A percentile compares a stretch with the other conserved stretches of the same genome.
These are phyloP conservation scores for Fonsecaea pugnacius DNA, from an alignment of 2,329 filamentous ascomycete species.

Conservation along the genomic window DNA sequence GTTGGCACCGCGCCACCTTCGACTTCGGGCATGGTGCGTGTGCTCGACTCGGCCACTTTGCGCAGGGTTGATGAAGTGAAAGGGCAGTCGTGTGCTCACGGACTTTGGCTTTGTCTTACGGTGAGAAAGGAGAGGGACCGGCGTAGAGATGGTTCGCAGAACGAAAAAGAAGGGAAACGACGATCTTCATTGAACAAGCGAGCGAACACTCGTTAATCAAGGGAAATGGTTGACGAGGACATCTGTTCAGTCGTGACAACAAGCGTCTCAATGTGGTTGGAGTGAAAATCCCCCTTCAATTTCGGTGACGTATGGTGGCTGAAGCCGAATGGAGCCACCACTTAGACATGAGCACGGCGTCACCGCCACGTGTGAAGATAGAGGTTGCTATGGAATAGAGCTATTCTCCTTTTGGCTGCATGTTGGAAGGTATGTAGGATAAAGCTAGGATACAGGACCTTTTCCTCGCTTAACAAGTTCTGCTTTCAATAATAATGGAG, in stretches of 20 bases:
- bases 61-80: background rate
- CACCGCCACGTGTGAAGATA: conserved; percentile 2
- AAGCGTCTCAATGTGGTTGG: conserved; percentile 12
- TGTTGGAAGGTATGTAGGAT: conserved; percentile 3
- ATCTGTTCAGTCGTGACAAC: conserved; percentile 2
- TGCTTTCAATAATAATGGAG: background rate
- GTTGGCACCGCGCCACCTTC: conserved; percentile 48
- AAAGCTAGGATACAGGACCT: background rate
- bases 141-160: background rate
- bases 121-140: background rate
- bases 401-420: background rate
- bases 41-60: background rate
- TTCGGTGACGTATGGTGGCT: conserved; percentile 22
- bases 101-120: background rate
- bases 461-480: background rate
- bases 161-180: background rate
- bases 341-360: background rate
- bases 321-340: conserved; percentile 24
- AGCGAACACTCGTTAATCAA: conserved; percentile 1
- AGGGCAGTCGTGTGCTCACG: background rate
- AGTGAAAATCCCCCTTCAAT: conserved; percentile 7
- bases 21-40: conserved; percentile 43
- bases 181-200: conserved; percentile 3
- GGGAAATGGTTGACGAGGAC: background rate
- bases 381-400: background rate